Evolutionary conservation across 202 grass and related monocot genomes (phyloP).

Genomic region (Schoenoplectus tabernaemontani): DNA sequence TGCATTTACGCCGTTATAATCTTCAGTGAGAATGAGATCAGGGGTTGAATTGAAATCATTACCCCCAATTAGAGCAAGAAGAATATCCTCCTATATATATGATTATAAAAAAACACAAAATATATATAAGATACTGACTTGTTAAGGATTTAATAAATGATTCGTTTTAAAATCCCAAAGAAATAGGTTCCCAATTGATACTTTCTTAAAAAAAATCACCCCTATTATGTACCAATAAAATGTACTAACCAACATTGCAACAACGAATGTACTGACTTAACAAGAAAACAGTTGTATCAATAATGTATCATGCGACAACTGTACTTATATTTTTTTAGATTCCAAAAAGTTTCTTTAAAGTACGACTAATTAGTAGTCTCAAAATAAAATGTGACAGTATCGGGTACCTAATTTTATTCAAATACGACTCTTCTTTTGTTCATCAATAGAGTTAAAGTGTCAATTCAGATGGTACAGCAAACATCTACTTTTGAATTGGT

Average conservation of each 20-base stretch:
- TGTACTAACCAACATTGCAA: not conserved
- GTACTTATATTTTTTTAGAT: not conserved
- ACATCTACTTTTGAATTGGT: not conserved
- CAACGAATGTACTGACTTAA: not conserved
- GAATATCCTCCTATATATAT: slow-evolving; percentile 51
- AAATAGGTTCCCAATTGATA: not conserved
- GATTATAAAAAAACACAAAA: not conserved
- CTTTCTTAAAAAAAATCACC: not conserved
- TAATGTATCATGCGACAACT: not conserved
- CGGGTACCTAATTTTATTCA: not conserved
- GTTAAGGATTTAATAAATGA: not conserved
- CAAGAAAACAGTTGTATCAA: not conserved
- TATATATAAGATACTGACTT: slow-evolving; percentile 3
- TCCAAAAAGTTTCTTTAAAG: not conserved
- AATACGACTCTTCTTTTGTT: not conserved
- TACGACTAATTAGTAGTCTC: not conserved
- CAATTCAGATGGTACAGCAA: not conserved
- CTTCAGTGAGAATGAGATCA: slow-evolving; percentile 65
- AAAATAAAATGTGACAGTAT: not conserved
- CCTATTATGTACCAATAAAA: not conserved
- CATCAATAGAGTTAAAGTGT: not conserved
- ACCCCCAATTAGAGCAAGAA: slow-evolving; percentile 43
- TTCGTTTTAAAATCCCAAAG: not conserved
- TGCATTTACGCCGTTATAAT: slow-evolving; percentile 73
- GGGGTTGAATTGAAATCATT: slow-evolving; percentile 39